Conservation (phyloP, 2,329 filamentous ascomycete species). For the Ophiostoma sp. region DNA sequence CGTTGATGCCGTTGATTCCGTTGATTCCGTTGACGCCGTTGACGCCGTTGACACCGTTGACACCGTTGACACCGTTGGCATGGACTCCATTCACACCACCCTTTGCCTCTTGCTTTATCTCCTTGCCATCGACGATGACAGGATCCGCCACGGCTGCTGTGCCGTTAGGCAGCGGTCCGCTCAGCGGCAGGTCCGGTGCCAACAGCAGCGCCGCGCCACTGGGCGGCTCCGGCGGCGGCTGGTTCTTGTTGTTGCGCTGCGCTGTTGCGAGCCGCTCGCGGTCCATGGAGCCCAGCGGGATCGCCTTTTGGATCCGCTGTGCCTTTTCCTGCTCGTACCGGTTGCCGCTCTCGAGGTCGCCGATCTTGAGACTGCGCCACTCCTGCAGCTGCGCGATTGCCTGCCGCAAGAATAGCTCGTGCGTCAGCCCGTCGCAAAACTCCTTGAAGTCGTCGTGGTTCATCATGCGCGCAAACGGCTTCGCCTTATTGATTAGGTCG, state of each 20-base stretch:
- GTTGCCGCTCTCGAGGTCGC: slow-evolving; percentile 77
- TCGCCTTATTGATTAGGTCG: slow-evolving; percentile 85
- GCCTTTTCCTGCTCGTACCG: slow-evolving; percentile 91
- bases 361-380: slow-evolving; percentile 81
- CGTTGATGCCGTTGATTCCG: slow-evolving; percentile 30
- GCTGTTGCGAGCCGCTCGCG: slow-evolving; percentile 67
- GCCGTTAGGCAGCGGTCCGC: slow-evolving; percentile 46
- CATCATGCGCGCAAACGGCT: slow-evolving; percentile 96
- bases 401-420: slow-evolving; percentile 84
- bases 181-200: slow-evolving; percentile 59
- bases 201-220: slow-evolving; percentile 70
- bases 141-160: slow-evolving; percentile 33
- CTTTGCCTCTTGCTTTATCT: background rate
- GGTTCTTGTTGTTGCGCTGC: slow-evolving; percentile 62
- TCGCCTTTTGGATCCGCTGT: slow-evolving; percentile 60
- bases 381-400: slow-evolving; percentile 89
- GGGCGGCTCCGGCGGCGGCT: slow-evolving; percentile 65
- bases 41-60: slow-evolving; percentile 33
- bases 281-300: slow-evolving; percentile 76
- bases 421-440: slow-evolving; percentile 76
- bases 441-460: slow-evolving; percentile 84
- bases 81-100: slow-evolving; percentile 28
- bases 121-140: background rate
- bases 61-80: slow-evolving; percentile 15
- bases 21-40: slow-evolving; percentile 33